Conservation (phyloP, 495 filamentous ascomycete genomes). For the Xylaria cubensis region DNA sequence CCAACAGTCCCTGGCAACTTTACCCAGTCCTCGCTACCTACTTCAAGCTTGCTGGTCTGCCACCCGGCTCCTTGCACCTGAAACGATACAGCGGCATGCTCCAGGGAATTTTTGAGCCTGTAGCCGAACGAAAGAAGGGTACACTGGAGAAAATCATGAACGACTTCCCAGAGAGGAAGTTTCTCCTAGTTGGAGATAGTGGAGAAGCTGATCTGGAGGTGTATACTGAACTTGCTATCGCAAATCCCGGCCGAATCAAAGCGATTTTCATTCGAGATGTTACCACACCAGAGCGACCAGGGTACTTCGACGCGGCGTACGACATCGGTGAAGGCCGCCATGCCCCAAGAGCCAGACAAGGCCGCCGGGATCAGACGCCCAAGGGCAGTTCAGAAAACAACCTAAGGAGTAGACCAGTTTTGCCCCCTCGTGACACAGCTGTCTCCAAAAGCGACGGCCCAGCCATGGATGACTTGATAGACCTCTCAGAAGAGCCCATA, state of each 20-base stretch:
- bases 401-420: conserved; percentile 34
- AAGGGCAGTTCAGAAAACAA: conserved; percentile 40
- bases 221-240: conserved; percentile 88
- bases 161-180: conserved; percentile 89
- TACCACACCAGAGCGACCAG: conserved; percentile 71
- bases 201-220: conserved; percentile 97
- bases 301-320: conserved; percentile 80
- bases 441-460: conserved; percentile 41
- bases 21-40: conserved; percentile 86
- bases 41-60: conserved; percentile 80
- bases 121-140: conserved; percentile 89
- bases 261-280: conserved; percentile 92
- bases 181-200: conserved; percentile 92
- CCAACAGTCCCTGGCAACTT: conserved; percentile 95
- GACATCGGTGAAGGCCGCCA: conserved; percentile 32
- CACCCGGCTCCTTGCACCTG: conserved; percentile 87
- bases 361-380: conserved; percentile 32
- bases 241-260: conserved; percentile 81
- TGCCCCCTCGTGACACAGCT: conserved; percentile 45
- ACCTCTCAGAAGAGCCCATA: conserved; percentile 62
- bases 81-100: conserved; percentile 97
- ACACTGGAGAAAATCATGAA: conserved; percentile 82
- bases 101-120: conserved; percentile 97
- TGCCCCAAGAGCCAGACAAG: conserved; percentile 25
- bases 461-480: conserved; percentile 65